Percentiles rank a stretch among this genome's conserved stretches.
Evolutionary conservation across 495 filamentous ascomycete genomes (phyloP).

Genomic region (Penicillium silybi): DNA sequence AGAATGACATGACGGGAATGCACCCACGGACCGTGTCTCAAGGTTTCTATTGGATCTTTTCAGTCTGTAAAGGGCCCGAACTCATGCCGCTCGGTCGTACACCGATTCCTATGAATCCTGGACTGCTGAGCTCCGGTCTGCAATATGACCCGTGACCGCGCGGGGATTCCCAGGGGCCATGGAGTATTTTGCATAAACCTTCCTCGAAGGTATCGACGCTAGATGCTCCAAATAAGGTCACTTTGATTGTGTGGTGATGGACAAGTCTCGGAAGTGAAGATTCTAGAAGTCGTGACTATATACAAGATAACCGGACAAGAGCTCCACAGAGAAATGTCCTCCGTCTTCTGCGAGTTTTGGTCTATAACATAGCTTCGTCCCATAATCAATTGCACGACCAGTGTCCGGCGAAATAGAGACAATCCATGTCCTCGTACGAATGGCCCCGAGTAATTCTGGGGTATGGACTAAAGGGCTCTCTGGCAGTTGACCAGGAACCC

Average conservation of each 20-base stretch:
- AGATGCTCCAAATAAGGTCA: neutral
- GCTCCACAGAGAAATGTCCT: neutral
- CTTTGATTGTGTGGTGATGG: neutral
- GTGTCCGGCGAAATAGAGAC: neutral
- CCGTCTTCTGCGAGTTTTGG: neutral
- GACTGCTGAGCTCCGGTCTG: neutral
- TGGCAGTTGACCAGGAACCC: neutral
- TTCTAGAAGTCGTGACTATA: neutral
- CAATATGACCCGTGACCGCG: slow-evolving; percentile 1
- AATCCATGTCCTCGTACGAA: neutral
- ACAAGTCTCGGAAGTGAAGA: neutral
- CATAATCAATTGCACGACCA: neutral
- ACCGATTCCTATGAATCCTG: neutral
- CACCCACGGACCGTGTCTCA: slow-evolving; percentile 2
- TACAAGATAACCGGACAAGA: neutral
- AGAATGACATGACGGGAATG: neutral
- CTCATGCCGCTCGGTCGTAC: slow-evolving; percentile 10
- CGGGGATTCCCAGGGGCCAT: neutral
- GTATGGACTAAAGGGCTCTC: neutral
- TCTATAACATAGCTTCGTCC: neutral
- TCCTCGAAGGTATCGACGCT: neutral
- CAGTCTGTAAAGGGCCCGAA: neutral
- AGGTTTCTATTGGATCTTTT: slow-evolving; percentile 1
- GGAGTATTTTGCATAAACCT: neutral
- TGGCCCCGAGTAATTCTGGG: neutral